phyloP scores from a whole-genome alignment of 257 asterid species.

The Solanum gandarillasii region DNA sequence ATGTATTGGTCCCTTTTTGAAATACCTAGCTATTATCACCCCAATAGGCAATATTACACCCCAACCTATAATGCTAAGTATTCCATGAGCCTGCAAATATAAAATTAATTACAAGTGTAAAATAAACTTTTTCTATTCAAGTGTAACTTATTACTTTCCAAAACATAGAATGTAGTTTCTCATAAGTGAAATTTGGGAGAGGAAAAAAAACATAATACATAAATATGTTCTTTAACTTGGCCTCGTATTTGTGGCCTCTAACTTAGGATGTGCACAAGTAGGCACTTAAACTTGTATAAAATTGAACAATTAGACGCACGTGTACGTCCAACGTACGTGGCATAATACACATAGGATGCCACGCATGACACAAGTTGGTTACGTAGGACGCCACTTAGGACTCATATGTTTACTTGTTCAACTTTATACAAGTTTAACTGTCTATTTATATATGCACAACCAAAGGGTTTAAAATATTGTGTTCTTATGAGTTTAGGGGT shows the following conservation, averaged over 20 bases:
- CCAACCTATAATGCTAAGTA: conserved; percentile 50
- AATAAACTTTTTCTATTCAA: background rate
- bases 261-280: no score
- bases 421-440: no score
- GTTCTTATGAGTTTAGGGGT: background rate
- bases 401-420: background rate
- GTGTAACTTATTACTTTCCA: background rate
- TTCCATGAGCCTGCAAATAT: conserved; percentile 42
- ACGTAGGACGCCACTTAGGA: background rate
- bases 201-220: no score
- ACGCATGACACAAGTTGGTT: background rate
- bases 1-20: conserved; percentile 1
- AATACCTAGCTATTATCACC: conserved; percentile 47
- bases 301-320: no score
- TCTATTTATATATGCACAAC: background rate
- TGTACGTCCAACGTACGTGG: no score
- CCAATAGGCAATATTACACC: conserved; percentile 52
- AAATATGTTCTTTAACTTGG: no score
- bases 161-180: background rate
- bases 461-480: background rate
- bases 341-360: background rate
- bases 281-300: no score
- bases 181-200: background rate
- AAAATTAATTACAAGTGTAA: background rate
- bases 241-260: no score